Conservation (phyloP, 139 green algal species). For the Tetratostichococcus sp. region DNA sequence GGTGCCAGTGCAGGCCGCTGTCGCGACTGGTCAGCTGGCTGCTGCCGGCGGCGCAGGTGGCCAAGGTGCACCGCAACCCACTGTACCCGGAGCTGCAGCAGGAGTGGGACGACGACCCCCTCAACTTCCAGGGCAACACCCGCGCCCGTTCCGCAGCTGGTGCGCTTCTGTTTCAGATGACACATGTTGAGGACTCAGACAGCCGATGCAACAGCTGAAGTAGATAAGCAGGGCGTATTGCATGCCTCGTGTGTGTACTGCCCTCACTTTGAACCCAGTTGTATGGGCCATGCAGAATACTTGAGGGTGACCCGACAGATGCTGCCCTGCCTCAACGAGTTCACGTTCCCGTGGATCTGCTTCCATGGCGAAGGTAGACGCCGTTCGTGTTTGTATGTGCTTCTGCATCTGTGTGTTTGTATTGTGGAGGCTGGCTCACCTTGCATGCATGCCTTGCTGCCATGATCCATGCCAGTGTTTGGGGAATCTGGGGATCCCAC, state of each 20-base stretch:
- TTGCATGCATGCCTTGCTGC: too few relatives aligned
- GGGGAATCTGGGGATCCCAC: too few relatives aligned
- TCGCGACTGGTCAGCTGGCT: constrained; percentile 31
- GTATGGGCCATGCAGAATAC: constrained; percentile 39
- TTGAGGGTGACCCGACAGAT: constrained; percentile 30
- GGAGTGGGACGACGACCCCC: constrained; percentile 33
- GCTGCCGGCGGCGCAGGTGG: constrained; percentile 33
- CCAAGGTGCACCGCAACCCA: constrained; percentile 32
- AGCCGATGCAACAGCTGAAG: too few relatives aligned
- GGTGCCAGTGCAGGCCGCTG: constrained; percentile 34
- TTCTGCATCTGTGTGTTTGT: background rate
- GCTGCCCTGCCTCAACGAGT: constrained; percentile 27
- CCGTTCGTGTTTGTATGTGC: constrained; percentile 46
- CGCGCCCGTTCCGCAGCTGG: background rate
- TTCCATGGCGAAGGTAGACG: constrained; percentile 55
- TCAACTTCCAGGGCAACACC: background rate
- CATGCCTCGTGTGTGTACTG: constrained; percentile 3
- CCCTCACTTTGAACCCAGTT: too few relatives aligned
- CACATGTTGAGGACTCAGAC: too few relatives aligned
- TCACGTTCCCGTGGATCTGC: constrained; percentile 46
- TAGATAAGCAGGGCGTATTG: too few relatives aligned
- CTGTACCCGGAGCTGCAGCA: constrained; percentile 51
- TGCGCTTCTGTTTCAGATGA: too few relatives aligned
- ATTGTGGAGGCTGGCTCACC: too few relatives aligned
- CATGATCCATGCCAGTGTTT: too few relatives aligned